A percentile compares a stretch with the other conserved stretches of the same genome.
These are phyloP conservation scores for Hemisphaericaspora lyxosophila DNA, from an alignment of 1,139 yeast species.

Conservation along the genomic window DNA sequence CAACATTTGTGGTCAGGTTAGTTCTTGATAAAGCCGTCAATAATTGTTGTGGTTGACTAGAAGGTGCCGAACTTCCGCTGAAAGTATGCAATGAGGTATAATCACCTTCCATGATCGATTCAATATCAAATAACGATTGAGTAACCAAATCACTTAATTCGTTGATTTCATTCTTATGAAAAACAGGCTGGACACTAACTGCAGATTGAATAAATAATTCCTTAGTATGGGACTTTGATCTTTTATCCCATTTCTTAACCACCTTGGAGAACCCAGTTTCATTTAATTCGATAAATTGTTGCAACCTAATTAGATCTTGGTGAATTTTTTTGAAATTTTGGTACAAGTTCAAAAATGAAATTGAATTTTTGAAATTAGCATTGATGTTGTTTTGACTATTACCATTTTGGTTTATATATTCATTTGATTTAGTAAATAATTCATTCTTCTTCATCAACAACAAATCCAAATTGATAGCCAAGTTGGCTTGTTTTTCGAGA, in stretches of 20 bases:
- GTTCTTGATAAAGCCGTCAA: slow-evolving; percentile 2
- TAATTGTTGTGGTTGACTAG: slow-evolving; percentile 5
- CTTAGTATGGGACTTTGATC: slow-evolving; percentile 91
- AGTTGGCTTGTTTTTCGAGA: slow-evolving; percentile 84
- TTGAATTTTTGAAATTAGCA: slow-evolving; percentile 42
- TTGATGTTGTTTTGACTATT: slow-evolving; percentile 13
- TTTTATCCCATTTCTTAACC: slow-evolving; percentile 94
- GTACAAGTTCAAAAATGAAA: slow-evolving; percentile 54
- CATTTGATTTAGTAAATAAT: slow-evolving; percentile 42
- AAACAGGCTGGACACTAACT: slow-evolving; percentile 94
- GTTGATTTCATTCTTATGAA: slow-evolving; percentile 85
- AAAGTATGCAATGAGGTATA: slow-evolving; percentile 18
- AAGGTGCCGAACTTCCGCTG: slow-evolving; percentile 3
- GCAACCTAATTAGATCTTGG: slow-evolving; percentile 81
- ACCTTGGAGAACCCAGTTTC: slow-evolving; percentile 96
- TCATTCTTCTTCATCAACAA: slow-evolving; percentile 70
- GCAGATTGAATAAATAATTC: slow-evolving; percentile 90
- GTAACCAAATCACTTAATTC: slow-evolving; percentile 82
- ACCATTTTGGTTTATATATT: slow-evolving; percentile 29
- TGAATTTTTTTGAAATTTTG: slow-evolving; percentile 89
- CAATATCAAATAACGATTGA: slow-evolving; percentile 74
- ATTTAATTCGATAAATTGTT: slow-evolving; percentile 89
- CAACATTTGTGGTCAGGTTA: slow-evolving; percentile 1
- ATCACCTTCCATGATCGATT: slow-evolving; percentile 83
- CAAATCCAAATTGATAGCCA: slow-evolving; percentile 74